Conservation (phyloP, 345 rosid genomes). For the Hirschfeldia incana region DNA sequence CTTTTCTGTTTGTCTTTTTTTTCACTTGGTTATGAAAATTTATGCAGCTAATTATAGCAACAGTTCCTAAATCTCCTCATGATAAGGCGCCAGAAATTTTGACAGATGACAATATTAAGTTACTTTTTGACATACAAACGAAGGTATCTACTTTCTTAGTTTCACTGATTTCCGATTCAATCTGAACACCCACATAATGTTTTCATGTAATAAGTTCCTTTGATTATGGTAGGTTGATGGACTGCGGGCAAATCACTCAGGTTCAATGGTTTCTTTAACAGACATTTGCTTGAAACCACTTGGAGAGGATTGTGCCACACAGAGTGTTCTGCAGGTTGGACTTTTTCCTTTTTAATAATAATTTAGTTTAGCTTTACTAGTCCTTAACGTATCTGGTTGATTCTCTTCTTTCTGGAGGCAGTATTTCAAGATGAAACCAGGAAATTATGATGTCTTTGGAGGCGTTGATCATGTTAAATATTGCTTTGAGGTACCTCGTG, state of each 20-base stretch:
- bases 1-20: neutral
- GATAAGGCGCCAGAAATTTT: constrained; percentile 68
- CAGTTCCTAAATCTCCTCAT: constrained; percentile 54
- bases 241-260: constrained; percentile 75
- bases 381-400: constrained; percentile 10
- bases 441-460: constrained; percentile 60
- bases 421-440: constrained; percentile 92
- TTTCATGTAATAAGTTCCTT: constrained; percentile 1
- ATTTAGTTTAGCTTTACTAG: constrained; percentile 7
- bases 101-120: constrained; percentile 81
- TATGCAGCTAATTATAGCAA: constrained; percentile 80
- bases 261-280: constrained; percentile 72
- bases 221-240: constrained; percentile 70
- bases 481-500: constrained; percentile 77
- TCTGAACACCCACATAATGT: neutral
- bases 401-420: constrained; percentile 35
- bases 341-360: constrained; percentile 3
- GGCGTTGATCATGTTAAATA: constrained; percentile 85
- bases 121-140: constrained; percentile 89
- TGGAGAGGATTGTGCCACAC: constrained; percentile 92
- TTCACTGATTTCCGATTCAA: neutral
- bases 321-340: constrained; percentile 87
- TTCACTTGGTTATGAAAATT: neutral
- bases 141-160: constrained; percentile 53
- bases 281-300: constrained; percentile 98